Base-by-base conservation (phyloP, 129 eudicot species). In the Escallonia herrerae region DNA sequence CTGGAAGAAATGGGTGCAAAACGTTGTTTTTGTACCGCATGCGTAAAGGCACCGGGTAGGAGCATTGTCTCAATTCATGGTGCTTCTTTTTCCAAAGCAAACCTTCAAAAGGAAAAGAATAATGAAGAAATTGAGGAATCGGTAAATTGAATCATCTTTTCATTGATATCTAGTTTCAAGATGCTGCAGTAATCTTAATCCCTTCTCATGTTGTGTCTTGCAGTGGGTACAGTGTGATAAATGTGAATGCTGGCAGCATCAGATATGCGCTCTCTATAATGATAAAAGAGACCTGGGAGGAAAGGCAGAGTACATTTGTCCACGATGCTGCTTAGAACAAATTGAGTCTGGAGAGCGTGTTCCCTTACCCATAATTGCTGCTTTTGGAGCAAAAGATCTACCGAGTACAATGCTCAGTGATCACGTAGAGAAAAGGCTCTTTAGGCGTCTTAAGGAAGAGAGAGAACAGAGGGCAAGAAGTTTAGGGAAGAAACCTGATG, bases 141-240 rank as follows among this genome's bases (percentile, higher is more conserved):
- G 7, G 97, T 91, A 58, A 73, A 88, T 58, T 70, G 39, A 13
- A 6, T 74, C 13, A 6, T 15, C 14, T 64, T 44, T 62, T 13
- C n/a, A 12, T n/a, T 42, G 7, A 40, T 66, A 65, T 41, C 3
- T 56, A 12, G 15, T 15, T 15, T 54, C 42, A 14, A 10, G 52
- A 41, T 53, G 40, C 54, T 14, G 48, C 43, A 38, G 22, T 12
- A 40, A 15, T 53, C 56, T 63, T 74, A 48, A 57, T 82, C 49
- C 66, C 11, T 53, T 63, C 42, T 38, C 8, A 38, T 70, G 37
- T 59, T 64, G 39, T 70, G 44, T 61, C 60, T 71, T 70, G 80
- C 78, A 91, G 97, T 91, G 97, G 97, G 96, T 91, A 57, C 88
- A 66, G 62, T 91, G 97, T 63, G 95, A 91, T 64, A 83, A 74